A percentile compares a stretch with the other conserved stretches of the same genome.
phyloP scores from a whole-genome alignment of 768 basidiomycete genomes.

The Mycena leptocephala region DNA sequence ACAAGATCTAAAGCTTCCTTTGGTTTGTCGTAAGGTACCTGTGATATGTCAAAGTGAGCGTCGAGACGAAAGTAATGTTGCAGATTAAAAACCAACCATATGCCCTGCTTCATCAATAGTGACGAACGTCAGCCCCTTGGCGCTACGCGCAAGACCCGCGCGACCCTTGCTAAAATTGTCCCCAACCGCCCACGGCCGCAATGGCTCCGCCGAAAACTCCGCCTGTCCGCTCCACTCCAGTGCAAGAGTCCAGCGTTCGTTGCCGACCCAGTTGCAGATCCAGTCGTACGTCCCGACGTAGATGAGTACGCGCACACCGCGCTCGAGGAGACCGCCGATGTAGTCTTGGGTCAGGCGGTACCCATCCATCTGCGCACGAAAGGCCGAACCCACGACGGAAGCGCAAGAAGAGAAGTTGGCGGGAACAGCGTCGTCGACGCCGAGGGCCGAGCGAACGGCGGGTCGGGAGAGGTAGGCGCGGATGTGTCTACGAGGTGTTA shows the following conservation, averaged over 20 bases:
- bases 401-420: conserved; percentile 61
- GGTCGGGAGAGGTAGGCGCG: conserved; percentile 66
- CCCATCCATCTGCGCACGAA: conserved; percentile 61
- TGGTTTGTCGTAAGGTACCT: conserved; percentile 78
- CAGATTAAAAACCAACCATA: conserved; percentile 78
- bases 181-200: conserved; percentile 42
- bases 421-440: conserved; percentile 59
- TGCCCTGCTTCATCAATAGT: conserved; percentile 71
- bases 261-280: conserved; percentile 86
- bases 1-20: conserved; percentile 63
- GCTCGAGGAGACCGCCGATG: conserved; percentile 80
- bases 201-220: conserved; percentile 56
- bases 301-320: conserved; percentile 77
- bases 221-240: conserved; percentile 81
- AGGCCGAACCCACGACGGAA: conserved; percentile 63
- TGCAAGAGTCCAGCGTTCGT: conserved; percentile 78
- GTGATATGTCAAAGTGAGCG: background rate
- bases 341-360: conserved; percentile 67
- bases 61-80: background rate
- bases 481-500: conserved; percentile 55
- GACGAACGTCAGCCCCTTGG: conserved; percentile 26
- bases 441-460: conserved; percentile 61
- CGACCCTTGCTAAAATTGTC: conserved; percentile 16
- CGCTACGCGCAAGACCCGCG: conserved; percentile 29
- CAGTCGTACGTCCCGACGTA: conserved; percentile 83